Evolutionary conservation across 371 early-diverging fungal species (phyloP).

Genomic region (Mucor lusitanicus): DNA sequence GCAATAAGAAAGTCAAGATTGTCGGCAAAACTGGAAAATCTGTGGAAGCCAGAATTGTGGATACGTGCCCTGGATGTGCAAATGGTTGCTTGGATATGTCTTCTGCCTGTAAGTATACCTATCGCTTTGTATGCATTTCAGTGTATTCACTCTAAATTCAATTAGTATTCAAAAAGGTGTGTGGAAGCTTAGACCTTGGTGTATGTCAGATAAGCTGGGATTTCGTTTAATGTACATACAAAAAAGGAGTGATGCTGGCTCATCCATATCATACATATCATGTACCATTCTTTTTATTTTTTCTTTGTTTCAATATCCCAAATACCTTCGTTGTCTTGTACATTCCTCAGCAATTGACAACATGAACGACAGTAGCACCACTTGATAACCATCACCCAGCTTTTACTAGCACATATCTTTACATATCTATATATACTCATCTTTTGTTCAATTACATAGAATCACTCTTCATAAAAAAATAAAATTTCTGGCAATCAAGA

Average conservation of each 20-base stretch:
- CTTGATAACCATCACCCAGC: neutral
- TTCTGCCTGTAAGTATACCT: slow-evolving; percentile 30
- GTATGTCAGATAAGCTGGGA: slow-evolving; percentile 26
- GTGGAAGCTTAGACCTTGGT: slow-evolving; percentile 23
- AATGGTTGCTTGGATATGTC: slow-evolving; percentile 55
- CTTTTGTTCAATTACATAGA: neutral
- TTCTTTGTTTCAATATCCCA: neutral
- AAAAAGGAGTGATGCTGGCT: neutral
- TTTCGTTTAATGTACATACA: slow-evolving; percentile 8
- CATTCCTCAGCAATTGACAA: neutral
- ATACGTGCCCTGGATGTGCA: slow-evolving; percentile 59
- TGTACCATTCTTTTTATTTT: neutral
- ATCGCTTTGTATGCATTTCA: no score
- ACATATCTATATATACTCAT: neutral
- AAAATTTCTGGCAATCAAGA: neutral
- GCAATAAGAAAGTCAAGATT: slow-evolving; percentile 14
- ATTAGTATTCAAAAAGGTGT: slow-evolving; percentile 28
- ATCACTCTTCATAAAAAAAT: neutral
- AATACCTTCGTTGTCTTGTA: neutral
- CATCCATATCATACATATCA: neutral
- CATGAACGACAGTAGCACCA: neutral
- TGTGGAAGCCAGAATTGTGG: slow-evolving; percentile 49
- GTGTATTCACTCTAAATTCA: neutral
- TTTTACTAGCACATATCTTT: neutral
- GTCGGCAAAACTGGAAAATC: slow-evolving; percentile 29